phyloP scores from a whole-genome alignment of 805 yeast genomes.

The Zygotorulaspora sp. region DNA sequence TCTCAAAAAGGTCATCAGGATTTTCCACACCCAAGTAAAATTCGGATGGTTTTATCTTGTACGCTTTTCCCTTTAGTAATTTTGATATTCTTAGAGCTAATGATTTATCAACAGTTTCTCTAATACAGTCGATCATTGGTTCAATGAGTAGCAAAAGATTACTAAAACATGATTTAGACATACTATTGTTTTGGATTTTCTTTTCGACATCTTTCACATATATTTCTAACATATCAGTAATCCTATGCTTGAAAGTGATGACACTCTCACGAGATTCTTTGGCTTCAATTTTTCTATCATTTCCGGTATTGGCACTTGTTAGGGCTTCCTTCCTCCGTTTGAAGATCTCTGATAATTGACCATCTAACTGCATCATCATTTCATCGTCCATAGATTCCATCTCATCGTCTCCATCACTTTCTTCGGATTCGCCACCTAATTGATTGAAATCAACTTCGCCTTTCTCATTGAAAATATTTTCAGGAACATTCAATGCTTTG shows the following conservation, averaged over 20 bases:
- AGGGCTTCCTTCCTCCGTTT: constrained; percentile 72
- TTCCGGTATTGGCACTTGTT: constrained; percentile 52
- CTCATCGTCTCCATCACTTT: constrained; percentile 49
- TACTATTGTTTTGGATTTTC: constrained; percentile 9
- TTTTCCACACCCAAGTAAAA: constrained; percentile 16
- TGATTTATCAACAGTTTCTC: constrained; percentile 61
- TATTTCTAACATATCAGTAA: constrained; percentile 70
- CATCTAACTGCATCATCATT: constrained; percentile 92
- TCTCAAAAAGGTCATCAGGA: constrained; percentile 22
- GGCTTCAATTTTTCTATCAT: constrained; percentile 66
- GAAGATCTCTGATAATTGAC: constrained; percentile 75
- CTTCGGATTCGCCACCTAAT: constrained; percentile 41
- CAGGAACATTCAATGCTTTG: constrained; percentile 63
- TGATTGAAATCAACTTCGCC: constrained; percentile 46
- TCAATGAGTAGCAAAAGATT: constrained; percentile 40
- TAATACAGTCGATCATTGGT: constrained; percentile 58
- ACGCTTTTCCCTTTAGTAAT: constrained; percentile 55
- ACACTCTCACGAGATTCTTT: constrained; percentile 75
- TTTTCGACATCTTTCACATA: constrained; percentile 46
- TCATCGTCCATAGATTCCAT: constrained; percentile 93
- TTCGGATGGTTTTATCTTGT: constrained; percentile 42
- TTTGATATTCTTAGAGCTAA: constrained; percentile 74
- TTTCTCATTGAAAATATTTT: constrained; percentile 40
- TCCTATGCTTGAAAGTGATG: constrained; percentile 69
- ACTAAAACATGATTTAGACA: constrained; percentile 4